phyloP scores from a whole-genome alignment of 768 basidiomycete genomes.

The Naganishia friedmannii region DNA sequence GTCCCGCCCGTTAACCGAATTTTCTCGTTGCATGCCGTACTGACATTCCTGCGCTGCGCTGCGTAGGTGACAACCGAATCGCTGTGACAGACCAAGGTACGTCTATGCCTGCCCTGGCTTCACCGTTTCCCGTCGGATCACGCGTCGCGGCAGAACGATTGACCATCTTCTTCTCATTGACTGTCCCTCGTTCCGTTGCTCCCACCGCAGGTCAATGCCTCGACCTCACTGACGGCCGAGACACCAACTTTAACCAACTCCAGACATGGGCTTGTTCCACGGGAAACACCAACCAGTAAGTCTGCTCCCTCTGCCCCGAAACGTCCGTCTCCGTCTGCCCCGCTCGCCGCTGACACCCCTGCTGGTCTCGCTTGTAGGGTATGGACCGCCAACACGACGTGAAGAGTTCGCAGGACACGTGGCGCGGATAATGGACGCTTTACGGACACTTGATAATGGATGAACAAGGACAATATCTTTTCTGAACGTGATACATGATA shows the following conservation, averaged over 20 bases:
- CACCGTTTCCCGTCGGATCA: not conserved
- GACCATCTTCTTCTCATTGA: too few relatives aligned
- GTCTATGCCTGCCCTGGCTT: not conserved
- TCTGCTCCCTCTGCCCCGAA: not conserved
- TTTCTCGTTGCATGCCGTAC: not conserved
- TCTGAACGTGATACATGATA: not conserved
- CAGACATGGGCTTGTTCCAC: constrained; percentile 26
- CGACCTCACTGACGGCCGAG: constrained; percentile 17
- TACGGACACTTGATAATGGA: too few relatives aligned
- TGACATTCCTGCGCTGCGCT: not conserved
- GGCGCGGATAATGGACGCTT: too few relatives aligned
- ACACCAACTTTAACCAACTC: constrained; percentile 19
- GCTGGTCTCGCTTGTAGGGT: too few relatives aligned
- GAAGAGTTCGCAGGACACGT: too few relatives aligned
- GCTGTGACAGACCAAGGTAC: constrained; percentile 17
- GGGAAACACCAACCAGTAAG: constrained; percentile 26
- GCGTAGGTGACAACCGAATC: constrained; percentile 24
- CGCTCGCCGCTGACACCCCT: too few relatives aligned
- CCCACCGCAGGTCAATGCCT: constrained; percentile 18
- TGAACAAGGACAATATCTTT: too few relatives aligned
- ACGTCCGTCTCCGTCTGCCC: too few relatives aligned
- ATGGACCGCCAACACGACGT: too few relatives aligned
- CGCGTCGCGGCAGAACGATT: not conserved
- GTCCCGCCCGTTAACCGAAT: not conserved
- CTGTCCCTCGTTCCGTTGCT: not conserved